Evolutionary conservation across 805 yeast species (phyloP), one percentile per base, ranked within the genome.

Genomic region (Pichia cabralensis): DNA sequence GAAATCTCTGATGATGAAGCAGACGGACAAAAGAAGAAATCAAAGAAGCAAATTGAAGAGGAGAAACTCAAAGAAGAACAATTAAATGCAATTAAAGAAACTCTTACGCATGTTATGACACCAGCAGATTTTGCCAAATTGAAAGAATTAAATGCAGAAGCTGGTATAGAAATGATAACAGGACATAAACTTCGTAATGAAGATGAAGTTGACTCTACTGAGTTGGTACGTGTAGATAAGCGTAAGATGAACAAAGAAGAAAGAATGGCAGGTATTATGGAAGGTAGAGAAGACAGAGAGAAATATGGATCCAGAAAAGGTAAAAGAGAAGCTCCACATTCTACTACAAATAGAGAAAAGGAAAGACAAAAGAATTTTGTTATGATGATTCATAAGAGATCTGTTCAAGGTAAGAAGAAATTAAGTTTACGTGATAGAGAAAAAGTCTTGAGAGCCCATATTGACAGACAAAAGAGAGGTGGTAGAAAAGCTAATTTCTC

Each of bases 61-160:
- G 43, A 48, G 61, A 18, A 27, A 10, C 29, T 23, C 3, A 35
- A 33, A 27, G 20, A 18, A 21, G 62, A 69, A n/a, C 67, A 66
- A 36, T 45, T 84, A 32, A 35, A 42, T 15, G 44, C 80, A 78
- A 25, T 69, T 81, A n/a, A 70, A 75, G 31, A 75, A 81, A 50
- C 59, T 5, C 22, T 56, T 37, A 27, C 48, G 8, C 49, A 48
- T 47, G 80, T 92, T 41, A 69, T 92, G 47, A 92, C 99, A 0
- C 98, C 99, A 16, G 96, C 97, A 1, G 99, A 92, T 64, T 92
- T 88, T 55, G 95, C 95, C 42, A 89, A 89, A 60, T 68, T 92
- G 49, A 89, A 89, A 50, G 96, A 92, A 58, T 70, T 92, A 48
- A 74, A 76, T 51, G 67, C 74, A 13, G 77, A 81, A 57, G 95